Percentiles rank a stretch among this genome's conserved stretches.
These are phyloP conservation scores for Paramecium primaurelia DNA, from an alignment of 73 alveolate species.

Conservation along the genomic window DNA sequence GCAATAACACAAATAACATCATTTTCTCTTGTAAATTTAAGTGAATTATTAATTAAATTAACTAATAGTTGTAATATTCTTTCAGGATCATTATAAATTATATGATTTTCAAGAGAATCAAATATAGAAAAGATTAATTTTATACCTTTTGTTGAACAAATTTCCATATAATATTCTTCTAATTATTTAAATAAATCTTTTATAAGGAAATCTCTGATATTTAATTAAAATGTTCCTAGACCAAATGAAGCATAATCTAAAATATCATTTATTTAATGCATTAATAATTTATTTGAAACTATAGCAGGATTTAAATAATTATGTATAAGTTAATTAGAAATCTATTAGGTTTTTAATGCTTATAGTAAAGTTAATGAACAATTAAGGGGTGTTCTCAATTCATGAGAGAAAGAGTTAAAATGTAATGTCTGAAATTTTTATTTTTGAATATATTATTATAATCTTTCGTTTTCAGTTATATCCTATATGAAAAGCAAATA, in stretches of 20 bases:
- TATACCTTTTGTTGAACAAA: neutral
- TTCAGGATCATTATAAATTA: constrained; percentile 4
- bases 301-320: constrained; percentile 39
- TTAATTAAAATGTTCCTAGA: constrained; percentile 18
- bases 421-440: neutral
- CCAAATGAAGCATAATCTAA: constrained; percentile 57
- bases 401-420: constrained; percentile 59
- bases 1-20: constrained; percentile 37
- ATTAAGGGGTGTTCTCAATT: constrained; percentile 59
- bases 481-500: neutral
- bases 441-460: neutral
- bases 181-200: neutral
- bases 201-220: neutral
- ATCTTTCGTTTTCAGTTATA: neutral
- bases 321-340: neutral
- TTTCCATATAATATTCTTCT: neutral
- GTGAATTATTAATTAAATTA: constrained; percentile 53
- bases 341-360: constrained; percentile 1
- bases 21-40: constrained; percentile 55
- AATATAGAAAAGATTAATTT: neutral
- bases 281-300: constrained; percentile 27
- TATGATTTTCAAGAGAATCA: neutral
- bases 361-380: constrained; percentile 40
- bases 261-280: constrained; percentile 56
- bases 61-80: constrained; percentile 44